phyloP scores from a whole-genome alignment of 2,329 filamentous ascomycete genomes.

The Didymella keratinophila region DNA sequence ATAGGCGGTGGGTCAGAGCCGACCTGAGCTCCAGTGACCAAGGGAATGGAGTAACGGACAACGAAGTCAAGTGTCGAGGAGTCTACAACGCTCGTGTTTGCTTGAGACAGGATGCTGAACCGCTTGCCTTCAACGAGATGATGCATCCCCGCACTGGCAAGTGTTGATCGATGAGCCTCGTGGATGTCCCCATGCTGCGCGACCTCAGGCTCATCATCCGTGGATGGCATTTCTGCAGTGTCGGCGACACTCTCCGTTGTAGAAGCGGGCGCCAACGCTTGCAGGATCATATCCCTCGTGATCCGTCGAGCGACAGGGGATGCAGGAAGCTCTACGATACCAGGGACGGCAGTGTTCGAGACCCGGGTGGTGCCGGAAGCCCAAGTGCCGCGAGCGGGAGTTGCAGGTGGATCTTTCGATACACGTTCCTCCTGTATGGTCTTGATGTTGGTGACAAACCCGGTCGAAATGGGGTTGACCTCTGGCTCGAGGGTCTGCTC shows the following conservation, averaged over 20 bases:
- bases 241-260: conserved; percentile 33
- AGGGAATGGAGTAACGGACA: conserved; percentile 41
- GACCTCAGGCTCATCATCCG: neutral
- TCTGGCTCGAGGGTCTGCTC: conserved; percentile 27
- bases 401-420: conserved; percentile 17
- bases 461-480: conserved; percentile 38
- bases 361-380: neutral
- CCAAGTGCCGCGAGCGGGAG: neutral
- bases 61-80: conserved; percentile 46
- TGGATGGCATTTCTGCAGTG: conserved; percentile 14
- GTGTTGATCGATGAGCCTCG: neutral
- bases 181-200: neutral
- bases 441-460: conserved; percentile 54
- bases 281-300: conserved; percentile 44
- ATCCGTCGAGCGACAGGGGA: conserved; percentile 45
- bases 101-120: conserved; percentile 38
- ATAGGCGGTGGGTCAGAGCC: conserved; percentile 17
- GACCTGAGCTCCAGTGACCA: conserved; percentile 26
- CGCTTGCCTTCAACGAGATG: conserved; percentile 20
- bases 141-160: neutral
- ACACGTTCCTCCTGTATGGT: conserved; percentile 52
- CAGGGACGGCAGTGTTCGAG: conserved; percentile 12
- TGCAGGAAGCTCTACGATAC: conserved; percentile 39
- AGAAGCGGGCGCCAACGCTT: conserved; percentile 38
- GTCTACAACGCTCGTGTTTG: conserved; percentile 36